A percentile compares a stretch with the other conserved stretches of the same genome.
These are phyloP conservation scores for Oldenlandia corymbosa DNA, from an alignment of 257 asterid species.

Conservation along the genomic window DNA sequence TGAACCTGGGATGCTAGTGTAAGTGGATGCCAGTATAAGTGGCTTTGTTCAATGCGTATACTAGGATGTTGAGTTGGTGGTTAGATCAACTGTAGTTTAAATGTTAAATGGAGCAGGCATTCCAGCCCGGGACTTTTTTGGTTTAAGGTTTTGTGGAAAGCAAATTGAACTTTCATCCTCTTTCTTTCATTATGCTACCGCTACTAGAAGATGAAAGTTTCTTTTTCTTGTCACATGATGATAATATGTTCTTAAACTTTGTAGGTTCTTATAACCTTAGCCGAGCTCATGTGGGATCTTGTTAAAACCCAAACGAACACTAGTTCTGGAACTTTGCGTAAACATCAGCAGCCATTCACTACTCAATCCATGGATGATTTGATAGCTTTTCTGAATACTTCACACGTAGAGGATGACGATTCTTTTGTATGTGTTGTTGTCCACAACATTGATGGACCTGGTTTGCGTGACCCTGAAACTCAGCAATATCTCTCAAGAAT, in stretches of 20 bases:
- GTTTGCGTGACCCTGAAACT: conserved; percentile 72
- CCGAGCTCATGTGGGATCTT: conserved; percentile 82
- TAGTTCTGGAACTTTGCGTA: conserved; percentile 28
- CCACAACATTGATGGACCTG: conserved; percentile 89
- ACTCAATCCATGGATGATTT: conserved; percentile 77
- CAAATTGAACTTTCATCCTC: background rate
- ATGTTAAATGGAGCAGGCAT: background rate
- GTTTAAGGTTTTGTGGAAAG: too few species aligned
- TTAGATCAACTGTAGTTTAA: background rate
- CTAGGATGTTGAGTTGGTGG: background rate
- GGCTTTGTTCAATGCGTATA: too few species aligned
- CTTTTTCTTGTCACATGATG: conserved; percentile 17
- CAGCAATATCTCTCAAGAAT: conserved; percentile 79
- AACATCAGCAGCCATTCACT: conserved; percentile 56
- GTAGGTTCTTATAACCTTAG: conserved; percentile 68
- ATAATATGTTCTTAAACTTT: conserved; percentile 21
- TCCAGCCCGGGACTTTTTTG: background rate
- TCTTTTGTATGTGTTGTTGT: conserved; percentile 58
- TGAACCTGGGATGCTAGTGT: too few species aligned
- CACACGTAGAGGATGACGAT: conserved; percentile 47
- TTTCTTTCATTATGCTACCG: background rate
- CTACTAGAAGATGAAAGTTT: background rate
- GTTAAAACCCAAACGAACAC: conserved; percentile 46
- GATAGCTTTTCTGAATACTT: conserved; percentile 61
- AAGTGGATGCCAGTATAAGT: too few species aligned